Evolutionary conservation across 306 rosid genomes (phyloP).

Genomic region (Leucaena leucocephala): DNA sequence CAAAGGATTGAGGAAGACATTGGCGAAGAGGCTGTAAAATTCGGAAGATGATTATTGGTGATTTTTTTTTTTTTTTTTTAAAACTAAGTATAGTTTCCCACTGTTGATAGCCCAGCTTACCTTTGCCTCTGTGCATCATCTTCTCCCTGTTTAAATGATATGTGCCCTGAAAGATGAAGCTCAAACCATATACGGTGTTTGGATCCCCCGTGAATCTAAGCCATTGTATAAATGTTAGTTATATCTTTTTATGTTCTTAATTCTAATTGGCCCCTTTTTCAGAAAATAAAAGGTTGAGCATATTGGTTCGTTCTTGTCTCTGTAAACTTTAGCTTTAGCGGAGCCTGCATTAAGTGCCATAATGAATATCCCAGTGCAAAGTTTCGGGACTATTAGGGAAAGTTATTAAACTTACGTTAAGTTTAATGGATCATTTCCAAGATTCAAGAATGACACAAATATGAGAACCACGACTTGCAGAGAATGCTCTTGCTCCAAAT

Average conservation of each 20-base stretch:
- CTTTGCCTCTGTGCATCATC: slow-evolving; percentile 19
- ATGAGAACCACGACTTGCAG: no score
- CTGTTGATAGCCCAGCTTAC: slow-evolving; percentile 31
- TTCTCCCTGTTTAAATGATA: slow-evolving; percentile 5
- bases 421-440: no score
- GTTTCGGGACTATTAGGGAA: not conserved
- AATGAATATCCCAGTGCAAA: not conserved
- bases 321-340: not conserved
- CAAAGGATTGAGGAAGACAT: slow-evolving; percentile 82
- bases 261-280: slow-evolving; percentile 25
- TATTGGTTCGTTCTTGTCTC: not conserved
- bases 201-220: slow-evolving; percentile 43
- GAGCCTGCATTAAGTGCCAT: not conserved
- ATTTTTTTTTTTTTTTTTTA: slow-evolving; percentile 22
- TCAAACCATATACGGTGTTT: slow-evolving; percentile 34
- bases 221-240: slow-evolving; percentile 41
- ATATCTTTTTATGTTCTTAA: slow-evolving; percentile 20
- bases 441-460: no score
- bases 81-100: slow-evolving; percentile 35
- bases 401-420: not conserved
- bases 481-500: no score
- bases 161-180: slow-evolving; percentile 35
- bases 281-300: not conserved
- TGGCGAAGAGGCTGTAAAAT: slow-evolving; percentile 81
- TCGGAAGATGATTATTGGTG: slow-evolving; percentile 3